phyloP scores from a whole-genome alignment of 495 filamentous ascomycete species.

The Penicillium samsonianum region DNA sequence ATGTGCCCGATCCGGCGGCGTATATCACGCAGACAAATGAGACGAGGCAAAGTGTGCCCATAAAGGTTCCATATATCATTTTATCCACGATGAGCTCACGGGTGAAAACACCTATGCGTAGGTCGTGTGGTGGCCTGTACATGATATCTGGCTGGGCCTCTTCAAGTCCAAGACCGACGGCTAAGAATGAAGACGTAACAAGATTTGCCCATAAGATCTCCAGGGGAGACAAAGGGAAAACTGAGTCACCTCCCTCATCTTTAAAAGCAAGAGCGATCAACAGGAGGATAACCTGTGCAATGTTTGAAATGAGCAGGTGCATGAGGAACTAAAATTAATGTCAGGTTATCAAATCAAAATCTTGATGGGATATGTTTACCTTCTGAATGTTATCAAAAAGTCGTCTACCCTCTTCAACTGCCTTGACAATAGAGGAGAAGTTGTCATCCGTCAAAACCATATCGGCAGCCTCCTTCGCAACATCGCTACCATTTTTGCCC shows the following conservation, averaged over 20 bases:
- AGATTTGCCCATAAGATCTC: conserved; percentile 81
- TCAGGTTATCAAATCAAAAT: neutral
- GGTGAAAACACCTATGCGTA: conserved; percentile 69
- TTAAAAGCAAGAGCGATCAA: conserved; percentile 73
- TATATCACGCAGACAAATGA: conserved; percentile 72
- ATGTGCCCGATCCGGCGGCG: conserved; percentile 57
- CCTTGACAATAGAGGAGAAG: conserved; percentile 74
- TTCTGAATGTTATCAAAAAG: conserved; percentile 85
- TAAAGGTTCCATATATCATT: conserved; percentile 69
- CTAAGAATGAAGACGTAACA: conserved; percentile 72
- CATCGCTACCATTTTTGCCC: conserved; percentile 80
- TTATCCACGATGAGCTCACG: conserved; percentile 70
- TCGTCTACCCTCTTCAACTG: conserved; percentile 69
- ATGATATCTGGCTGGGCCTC: conserved; percentile 66
- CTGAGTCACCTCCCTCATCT: conserved; percentile 61
- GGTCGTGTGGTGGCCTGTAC: conserved; percentile 68
- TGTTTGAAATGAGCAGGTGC: conserved; percentile 71
- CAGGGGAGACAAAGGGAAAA: conserved; percentile 74
- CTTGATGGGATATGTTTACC: conserved; percentile 17
- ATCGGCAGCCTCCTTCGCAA: conserved; percentile 86
- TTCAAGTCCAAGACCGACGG: conserved; percentile 74
- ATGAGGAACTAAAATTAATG: conserved; percentile 56
- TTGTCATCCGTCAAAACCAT: conserved; percentile 90
- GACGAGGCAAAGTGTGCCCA: conserved; percentile 66
- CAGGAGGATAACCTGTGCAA: conserved; percentile 71